A percentile compares a stretch with the other conserved stretches of the same genome.
Evolutionary conservation across 2,329 filamentous ascomycete species (phyloP).

Genomic region (Nannizziopsis arthrosporioides): DNA sequence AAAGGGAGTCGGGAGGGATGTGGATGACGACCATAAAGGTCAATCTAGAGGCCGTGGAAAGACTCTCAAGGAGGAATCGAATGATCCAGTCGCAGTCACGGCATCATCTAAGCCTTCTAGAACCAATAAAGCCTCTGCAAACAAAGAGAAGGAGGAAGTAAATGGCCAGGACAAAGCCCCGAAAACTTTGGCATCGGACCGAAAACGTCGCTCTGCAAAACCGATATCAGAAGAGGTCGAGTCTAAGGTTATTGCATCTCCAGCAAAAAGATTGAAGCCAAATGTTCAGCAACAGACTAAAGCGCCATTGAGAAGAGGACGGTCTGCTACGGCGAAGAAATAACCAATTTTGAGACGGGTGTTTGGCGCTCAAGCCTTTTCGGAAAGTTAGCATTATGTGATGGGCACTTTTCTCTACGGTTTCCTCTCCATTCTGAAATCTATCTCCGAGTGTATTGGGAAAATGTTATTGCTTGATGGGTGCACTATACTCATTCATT

Average conservation of each 20-base stretch:
- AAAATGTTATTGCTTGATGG: too few relatives aligned
- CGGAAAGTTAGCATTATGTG: too few relatives aligned
- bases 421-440: too few relatives aligned
- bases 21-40: slow-evolving; percentile 6
- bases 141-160: slow-evolving; percentile 3
- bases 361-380: neutral
- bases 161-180: neutral
- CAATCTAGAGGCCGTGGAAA: neutral
- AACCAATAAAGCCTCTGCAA: slow-evolving; percentile 5
- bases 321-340: slow-evolving; percentile 12
- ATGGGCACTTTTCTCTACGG: too few relatives aligned
- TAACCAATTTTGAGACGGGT: neutral
- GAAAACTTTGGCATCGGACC: neutral
- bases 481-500: too few relatives aligned
- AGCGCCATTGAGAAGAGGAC: slow-evolving; percentile 12
- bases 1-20: slow-evolving; percentile 25
- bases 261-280: slow-evolving; percentile 6
- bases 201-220: slow-evolving; percentile 7
- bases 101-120: slow-evolving; percentile 2
- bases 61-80: neutral
- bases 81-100: neutral
- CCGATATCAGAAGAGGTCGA: neutral
- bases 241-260: neutral
- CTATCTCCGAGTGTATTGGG: too few relatives aligned
- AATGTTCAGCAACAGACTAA: neutral